These are phyloP conservation scores for Capsicum baccatum DNA, from an alignment of 257 asterid species.

Conservation along the genomic window DNA sequence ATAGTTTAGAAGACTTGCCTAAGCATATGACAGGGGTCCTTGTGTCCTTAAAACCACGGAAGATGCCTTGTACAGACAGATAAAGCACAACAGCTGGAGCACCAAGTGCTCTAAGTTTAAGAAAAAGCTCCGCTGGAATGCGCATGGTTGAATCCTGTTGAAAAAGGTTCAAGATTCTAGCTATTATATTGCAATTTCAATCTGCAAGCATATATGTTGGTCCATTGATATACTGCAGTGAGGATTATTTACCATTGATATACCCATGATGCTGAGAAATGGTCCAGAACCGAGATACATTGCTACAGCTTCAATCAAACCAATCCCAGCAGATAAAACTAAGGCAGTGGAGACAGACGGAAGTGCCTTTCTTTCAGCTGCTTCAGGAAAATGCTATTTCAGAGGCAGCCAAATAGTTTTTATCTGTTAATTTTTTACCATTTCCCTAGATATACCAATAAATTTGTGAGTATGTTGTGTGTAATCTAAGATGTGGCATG, in stretches of 20 bases:
- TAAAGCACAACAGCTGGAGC: slow-evolving; percentile 58
- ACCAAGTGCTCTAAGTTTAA: slow-evolving; percentile 55
- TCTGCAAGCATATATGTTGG: neutral
- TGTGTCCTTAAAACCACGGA: slow-evolving; percentile 54
- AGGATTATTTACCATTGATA: slow-evolving; percentile 38
- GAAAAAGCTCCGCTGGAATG: slow-evolving; percentile 49
- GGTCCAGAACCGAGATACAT: slow-evolving; percentile 50
- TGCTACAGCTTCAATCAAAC: slow-evolving; percentile 50
- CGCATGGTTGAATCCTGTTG: slow-evolving; percentile 49
- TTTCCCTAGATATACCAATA: neutral
- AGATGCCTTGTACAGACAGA: slow-evolving; percentile 52
- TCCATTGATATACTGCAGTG: neutral
- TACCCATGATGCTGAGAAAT: slow-evolving; percentile 52
- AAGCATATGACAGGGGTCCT: slow-evolving; percentile 49
- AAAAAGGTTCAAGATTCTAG: slow-evolving; percentile 13
- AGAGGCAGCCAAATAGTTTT: neutral
- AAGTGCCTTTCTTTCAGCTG: slow-evolving; percentile 47
- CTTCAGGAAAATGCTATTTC: slow-evolving; percentile 5
- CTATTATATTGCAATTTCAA: slow-evolving; percentile 14
- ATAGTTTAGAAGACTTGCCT: slow-evolving; percentile 40
- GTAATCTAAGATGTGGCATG: neutral
- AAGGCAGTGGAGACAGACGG: slow-evolving; percentile 55
- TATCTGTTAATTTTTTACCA: slow-evolving; percentile 1
- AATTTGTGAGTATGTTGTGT: neutral
- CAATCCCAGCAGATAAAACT: slow-evolving; percentile 49